Conservation (phyloP, 1,139 yeast genomes). For the Dujonia santamariae region DNA sequence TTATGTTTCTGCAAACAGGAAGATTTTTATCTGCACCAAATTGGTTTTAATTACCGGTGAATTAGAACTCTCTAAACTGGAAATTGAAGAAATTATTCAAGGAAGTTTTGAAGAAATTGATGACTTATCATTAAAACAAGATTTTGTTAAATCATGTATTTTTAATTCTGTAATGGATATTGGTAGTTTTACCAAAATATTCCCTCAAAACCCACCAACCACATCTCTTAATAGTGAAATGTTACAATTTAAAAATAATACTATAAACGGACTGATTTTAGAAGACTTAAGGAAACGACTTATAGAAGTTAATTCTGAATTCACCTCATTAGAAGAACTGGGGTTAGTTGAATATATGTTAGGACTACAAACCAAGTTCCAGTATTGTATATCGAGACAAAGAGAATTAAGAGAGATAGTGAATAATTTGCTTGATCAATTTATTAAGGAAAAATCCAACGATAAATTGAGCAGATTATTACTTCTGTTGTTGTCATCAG, state of each 20-base stretch:
- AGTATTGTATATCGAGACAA: conserved; percentile 13
- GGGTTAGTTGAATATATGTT: conserved; percentile 41
- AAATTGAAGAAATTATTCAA: conserved; percentile 27
- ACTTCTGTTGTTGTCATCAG: conserved; percentile 41
- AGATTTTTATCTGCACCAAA: conserved; percentile 28
- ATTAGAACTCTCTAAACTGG: conserved; percentile 1
- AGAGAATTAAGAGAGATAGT: conserved; percentile 34
- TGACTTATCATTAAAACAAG: conserved; percentile 39
- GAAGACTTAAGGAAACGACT: conserved; percentile 30
- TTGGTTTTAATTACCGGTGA: conserved; percentile 1
- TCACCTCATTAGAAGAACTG: conserved; percentile 52
- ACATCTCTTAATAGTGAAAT: conserved; percentile 19
- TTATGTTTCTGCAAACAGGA: conserved; percentile 32
- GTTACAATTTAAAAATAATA: conserved; percentile 15
- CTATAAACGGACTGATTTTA: conserved; percentile 12
- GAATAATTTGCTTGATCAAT: conserved; percentile 30
- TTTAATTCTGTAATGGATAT: conserved; percentile 17
- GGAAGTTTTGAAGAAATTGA: conserved; percentile 28
- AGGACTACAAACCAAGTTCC: conserved; percentile 18
- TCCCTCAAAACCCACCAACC: conserved; percentile 28
- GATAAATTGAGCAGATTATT: conserved; percentile 50
- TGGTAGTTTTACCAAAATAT: conserved; percentile 3
- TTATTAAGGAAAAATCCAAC: conserved; percentile 36
- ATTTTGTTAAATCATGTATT: conserved; percentile 50
- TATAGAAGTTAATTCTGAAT: conserved; percentile 50